Base-by-base conservation (phyloP, 2,329 filamentous ascomycete species). In the Colletotrichum sp. region DNA sequence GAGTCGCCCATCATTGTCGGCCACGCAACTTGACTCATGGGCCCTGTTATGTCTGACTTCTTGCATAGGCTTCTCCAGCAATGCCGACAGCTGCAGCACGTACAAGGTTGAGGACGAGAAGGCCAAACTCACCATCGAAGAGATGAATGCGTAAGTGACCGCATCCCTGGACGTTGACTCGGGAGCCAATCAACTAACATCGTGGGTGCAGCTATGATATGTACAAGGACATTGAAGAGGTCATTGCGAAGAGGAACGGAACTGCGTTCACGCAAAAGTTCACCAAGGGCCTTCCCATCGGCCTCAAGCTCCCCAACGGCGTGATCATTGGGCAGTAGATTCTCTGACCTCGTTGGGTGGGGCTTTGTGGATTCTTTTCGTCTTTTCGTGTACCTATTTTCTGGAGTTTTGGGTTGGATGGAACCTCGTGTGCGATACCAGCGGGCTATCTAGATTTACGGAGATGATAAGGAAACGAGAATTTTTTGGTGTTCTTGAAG, bases 41-140 rank as follows among this genome's bases (percentile, higher is more conserved):
- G 16, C 30, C 24, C 18, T 69, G 32, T 39, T 66, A 26, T 55
- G 15, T 34, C 32, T 26, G n/a, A 49, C 13, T 21, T 64, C 2
- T 52, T 7, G 8, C 8, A 4, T 36, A 88, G 91, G 92, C 0
- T 94, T 94, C 83, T 93, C 91, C 0, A 88, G 87, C 49, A 93
- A 94, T 80, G 93, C 88, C n/a, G 55, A 44, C 32, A 79, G 88
- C 52, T 89, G 85, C 16, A 82, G 88, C 0, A 88, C 87, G 0
- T 94, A 94, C 83, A 91, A 91, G 80, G 92, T 94, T 0, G 88
- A 90, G 77, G 89, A 93, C 68, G 88, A 92, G 79, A 89, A 86
- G 78, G 88, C 90, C 63, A 92, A 92, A 77, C 80, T 94, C 36
- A 94, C 92, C 0, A 93, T 94, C 66, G 91, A 93, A 77, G 92